Conservation (phyloP, 208 protist species). For the Acanthamoeba triangularis region DNA sequence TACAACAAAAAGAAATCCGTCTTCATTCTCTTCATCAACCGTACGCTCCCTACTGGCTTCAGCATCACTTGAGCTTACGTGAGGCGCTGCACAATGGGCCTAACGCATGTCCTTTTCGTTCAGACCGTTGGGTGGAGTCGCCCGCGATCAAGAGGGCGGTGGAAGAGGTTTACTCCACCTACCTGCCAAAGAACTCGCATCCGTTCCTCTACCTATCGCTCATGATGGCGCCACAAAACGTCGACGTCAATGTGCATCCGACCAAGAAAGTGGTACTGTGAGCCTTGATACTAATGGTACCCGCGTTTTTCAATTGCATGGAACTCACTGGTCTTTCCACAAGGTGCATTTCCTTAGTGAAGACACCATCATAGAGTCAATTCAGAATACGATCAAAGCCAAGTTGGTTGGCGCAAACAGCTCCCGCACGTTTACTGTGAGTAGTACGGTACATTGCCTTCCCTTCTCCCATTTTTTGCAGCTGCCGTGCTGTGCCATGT, state of each 20-base stretch:
- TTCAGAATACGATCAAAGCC: slow-evolving; percentile 81
- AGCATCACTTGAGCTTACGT: too few species aligned
- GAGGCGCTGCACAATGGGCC: neutral
- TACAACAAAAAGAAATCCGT: slow-evolving; percentile 89
- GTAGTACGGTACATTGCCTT: neutral
- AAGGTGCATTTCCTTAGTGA: slow-evolving; percentile 89
- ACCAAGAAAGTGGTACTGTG: slow-evolving; percentile 94
- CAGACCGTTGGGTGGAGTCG: slow-evolving; percentile 93
- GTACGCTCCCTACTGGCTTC: slow-evolving; percentile 58
- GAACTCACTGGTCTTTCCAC: neutral
- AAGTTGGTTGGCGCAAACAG: slow-evolving; percentile 81
- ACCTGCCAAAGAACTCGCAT: slow-evolving; percentile 94
- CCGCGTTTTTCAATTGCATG: neutral
- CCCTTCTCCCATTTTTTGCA: neutral
- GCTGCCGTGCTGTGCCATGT: neutral
- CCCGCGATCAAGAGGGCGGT: slow-evolving; percentile 93
- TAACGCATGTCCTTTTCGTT: too few species aligned
- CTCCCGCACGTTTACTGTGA: slow-evolving; percentile 80
- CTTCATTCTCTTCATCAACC: slow-evolving; percentile 95
- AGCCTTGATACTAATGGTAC: too few species aligned
- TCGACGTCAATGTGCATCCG: slow-evolving; percentile 99
- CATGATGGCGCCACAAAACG: slow-evolving; percentile 92
- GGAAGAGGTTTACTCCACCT: slow-evolving; percentile 94
- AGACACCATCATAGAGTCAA: slow-evolving; percentile 86
- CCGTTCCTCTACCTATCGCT: slow-evolving; percentile 97